Evolutionary conservation across 106 monocot species (phyloP).

Genomic region (Agapanthus africanus): DNA sequence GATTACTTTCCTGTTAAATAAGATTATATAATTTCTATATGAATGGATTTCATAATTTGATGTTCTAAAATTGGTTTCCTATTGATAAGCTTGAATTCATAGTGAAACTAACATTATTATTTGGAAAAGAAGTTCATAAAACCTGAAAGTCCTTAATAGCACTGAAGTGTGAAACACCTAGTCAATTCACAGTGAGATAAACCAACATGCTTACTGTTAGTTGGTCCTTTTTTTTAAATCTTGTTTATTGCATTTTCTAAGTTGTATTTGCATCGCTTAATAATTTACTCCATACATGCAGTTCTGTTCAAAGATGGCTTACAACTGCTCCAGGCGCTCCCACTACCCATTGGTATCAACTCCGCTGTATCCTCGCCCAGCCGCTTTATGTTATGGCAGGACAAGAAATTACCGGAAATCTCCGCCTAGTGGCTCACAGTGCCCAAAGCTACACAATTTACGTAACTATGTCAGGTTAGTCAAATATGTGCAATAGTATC

Average conservation of each 20-base stretch:
- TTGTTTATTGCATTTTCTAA: background rate
- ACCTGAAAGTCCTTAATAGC: no score
- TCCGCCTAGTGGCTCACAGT: conserved; percentile 87
- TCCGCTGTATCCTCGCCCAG: conserved; percentile 84
- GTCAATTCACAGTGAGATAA: no score
- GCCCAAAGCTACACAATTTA: conserved; percentile 94
- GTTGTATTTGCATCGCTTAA: background rate
- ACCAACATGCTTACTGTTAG: background rate
- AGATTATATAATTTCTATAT: no score
- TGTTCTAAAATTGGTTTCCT: no score
- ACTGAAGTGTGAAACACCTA: no score
- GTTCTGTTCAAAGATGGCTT: conserved; percentile 92
- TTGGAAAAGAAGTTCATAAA: no score
- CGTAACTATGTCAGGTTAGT: conserved; percentile 81
- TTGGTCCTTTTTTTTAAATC: background rate
- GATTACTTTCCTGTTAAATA: no score
- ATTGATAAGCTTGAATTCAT: no score
- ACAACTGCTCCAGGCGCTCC: conserved; percentile 92
- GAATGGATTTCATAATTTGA: no score
- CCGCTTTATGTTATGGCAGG: conserved; percentile 97
- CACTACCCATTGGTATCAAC: conserved; percentile 97
- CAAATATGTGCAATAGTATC: background rate
- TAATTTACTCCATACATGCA: conserved; percentile 22
- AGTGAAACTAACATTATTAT: no score
- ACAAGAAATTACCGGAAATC: conserved; percentile 87